Conservation (phyloP, 148 eudicot species). For the Camellia granthamiana region DNA sequence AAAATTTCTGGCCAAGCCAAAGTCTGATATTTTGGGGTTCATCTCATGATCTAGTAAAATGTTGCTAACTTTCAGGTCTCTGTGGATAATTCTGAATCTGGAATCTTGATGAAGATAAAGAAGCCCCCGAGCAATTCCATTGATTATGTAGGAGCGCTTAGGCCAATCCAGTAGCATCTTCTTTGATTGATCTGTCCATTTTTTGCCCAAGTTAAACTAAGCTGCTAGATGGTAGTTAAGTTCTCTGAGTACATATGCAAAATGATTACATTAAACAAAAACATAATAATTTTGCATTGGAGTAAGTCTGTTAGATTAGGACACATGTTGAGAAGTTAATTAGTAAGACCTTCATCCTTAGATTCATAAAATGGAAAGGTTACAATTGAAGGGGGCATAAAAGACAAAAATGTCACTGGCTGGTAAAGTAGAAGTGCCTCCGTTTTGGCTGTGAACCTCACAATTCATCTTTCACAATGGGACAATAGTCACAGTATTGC, state of each 20-base stretch:
- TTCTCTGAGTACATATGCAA: too few relatives aligned
- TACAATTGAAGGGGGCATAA: too few relatives aligned
- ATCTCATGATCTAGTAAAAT: constrained; percentile 9
- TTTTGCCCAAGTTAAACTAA: too few relatives aligned
- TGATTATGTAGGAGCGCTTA: constrained; percentile 12
- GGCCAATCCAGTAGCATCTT: constrained; percentile 13
- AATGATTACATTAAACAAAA: neutral
- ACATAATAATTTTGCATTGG: too few relatives aligned
- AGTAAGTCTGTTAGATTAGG: too few relatives aligned
- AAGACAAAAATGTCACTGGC: too few relatives aligned
- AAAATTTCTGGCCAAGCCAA: constrained; percentile 16
- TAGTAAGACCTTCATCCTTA: too few relatives aligned
- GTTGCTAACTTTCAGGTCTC: constrained; percentile 19
- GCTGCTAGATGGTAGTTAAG: neutral
- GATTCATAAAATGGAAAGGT: too few relatives aligned
- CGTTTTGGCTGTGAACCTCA: too few relatives aligned
- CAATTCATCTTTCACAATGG: too few relatives aligned
- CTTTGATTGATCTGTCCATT: neutral
- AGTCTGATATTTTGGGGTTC: constrained; percentile 21
- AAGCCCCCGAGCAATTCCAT: constrained; percentile 15
- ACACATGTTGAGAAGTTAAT: too few relatives aligned
- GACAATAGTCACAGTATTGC: neutral
- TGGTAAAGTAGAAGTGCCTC: too few relatives aligned
- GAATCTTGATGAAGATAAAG: constrained; percentile 22
- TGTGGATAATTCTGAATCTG: constrained; percentile 15